Base-by-base conservation (phyloP, 1,139 yeast genomes). In the Blastobotrys proliferans region DNA sequence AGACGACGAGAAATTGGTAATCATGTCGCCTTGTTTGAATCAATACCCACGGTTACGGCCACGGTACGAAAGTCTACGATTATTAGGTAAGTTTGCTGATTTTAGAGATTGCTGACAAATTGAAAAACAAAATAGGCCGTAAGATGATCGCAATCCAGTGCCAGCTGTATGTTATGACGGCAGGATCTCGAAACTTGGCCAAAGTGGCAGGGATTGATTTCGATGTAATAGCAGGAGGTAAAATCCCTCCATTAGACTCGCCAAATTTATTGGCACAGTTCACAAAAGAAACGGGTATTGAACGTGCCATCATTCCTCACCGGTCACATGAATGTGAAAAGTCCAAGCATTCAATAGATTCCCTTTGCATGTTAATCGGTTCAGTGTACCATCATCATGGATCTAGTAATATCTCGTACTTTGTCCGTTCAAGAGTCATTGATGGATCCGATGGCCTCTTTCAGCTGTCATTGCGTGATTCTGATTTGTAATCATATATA, bases 301-400 rank as follows among this genome's bases (percentile, higher is more conserved):
- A 26, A n/a, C 2, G 14, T 10, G 32, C 25, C n/a, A 26, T 36
- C 4, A 18, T 27, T n/a, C 9, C 16, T 28, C 19, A 16, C 10
- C 19, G n/a, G 5, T 10, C 9, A 3, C 21, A 26, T 11, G 33
- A 36, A n/a, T n/a, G 11, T 6, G 16, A 27, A n/a, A n/a, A 36
- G n/a, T 3, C 18, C 14, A 21, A 22, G 20, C 25, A 8, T 24
- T 32, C 40, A 5, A 6, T 28, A 3, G 40, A 36, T 6, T 18
- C 40, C 26, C n/a, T 36, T 9, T 27, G 3, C 25, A 31, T 41
- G 44, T 16, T 41, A 11, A 13, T 41, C 9, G 44, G 44, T 5
- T 31, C 34, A 10, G 38, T 41, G n/a, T 37, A 37, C 34, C 13
- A 6, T n/a, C 40, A 38, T 16, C 37, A 41, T 25, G 44, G 44